Evolutionary conservation across 805 yeast species (phyloP).

Genomic region (Yarrowia deformans): DNA sequence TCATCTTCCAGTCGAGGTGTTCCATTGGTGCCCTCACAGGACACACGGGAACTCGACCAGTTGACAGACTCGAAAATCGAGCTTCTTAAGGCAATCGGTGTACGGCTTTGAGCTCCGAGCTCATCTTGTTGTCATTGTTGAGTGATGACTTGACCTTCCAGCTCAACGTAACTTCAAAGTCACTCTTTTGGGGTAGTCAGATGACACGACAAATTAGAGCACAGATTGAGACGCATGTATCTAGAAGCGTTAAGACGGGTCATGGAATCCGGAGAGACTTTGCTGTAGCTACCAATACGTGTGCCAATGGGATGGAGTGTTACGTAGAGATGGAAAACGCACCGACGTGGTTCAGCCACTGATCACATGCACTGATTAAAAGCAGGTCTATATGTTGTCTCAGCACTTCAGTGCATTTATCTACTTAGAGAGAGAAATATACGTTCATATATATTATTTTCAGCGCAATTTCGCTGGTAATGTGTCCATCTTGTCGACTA

Average conservation of each 20-base stretch:
- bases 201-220: neutral
- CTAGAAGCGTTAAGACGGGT: neutral
- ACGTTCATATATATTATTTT: no score
- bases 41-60: neutral
- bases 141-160: neutral
- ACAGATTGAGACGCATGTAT: neutral
- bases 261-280: neutral
- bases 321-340: conserved; percentile 14
- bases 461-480: no score
- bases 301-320: neutral
- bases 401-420: no score
- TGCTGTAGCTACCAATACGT: neutral
- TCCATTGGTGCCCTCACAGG: neutral
- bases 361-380: neutral
- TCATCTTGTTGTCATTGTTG: no score
- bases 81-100: no score
- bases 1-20: neutral
- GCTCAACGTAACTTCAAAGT: neutral
- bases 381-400: neutral
- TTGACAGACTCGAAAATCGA: neutral
- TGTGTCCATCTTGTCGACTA: no score
- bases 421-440: no score
- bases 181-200: neutral
- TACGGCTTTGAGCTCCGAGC: no score
- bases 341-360: neutral